Evolutionary conservation across 768 basidiomycete species (phyloP).

Genomic region (Trametes meyenii): DNA sequence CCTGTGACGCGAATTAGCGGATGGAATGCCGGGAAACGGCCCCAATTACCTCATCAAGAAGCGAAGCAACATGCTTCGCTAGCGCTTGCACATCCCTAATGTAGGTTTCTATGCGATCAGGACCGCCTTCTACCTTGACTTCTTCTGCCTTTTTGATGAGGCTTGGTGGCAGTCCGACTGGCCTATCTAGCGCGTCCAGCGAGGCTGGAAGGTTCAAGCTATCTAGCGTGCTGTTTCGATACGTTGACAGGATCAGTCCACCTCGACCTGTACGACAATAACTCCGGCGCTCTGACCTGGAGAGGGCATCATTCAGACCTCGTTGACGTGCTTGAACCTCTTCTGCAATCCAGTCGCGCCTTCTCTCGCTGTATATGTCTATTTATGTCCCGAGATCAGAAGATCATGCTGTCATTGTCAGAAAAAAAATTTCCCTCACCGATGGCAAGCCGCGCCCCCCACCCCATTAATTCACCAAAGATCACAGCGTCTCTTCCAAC

Average conservation of each 20-base stretch:
- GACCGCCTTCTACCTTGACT: conserved; percentile 78
- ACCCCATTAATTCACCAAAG: conserved; percentile 76
- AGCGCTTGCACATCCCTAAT: conserved; percentile 75
- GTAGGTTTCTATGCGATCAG: conserved; percentile 66
- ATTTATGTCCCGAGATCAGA: not conserved
- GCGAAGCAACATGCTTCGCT: conserved; percentile 56
- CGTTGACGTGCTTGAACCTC: conserved; percentile 63
- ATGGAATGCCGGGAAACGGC: not conserved
- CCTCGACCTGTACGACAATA: not conserved
- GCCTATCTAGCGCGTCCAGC: conserved; percentile 85
- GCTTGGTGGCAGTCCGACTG: conserved; percentile 87
- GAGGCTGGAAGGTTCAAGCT: conserved; percentile 80
- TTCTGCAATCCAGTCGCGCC: conserved; percentile 68
- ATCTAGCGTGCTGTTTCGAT: conserved; percentile 56
- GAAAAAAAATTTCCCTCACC: conserved; percentile 53
- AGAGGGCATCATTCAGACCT: conserved; percentile 60
- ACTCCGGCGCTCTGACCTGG: conserved; percentile 49
- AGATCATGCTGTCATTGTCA: not conserved
- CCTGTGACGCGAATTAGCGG: conserved; percentile 47
- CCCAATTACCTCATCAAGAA: conserved; percentile 75
- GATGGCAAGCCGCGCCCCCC: conserved; percentile 88
- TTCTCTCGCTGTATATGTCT: conserved; percentile 89
- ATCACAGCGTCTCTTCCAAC: conserved; percentile 59
- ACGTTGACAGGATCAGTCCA: not conserved
- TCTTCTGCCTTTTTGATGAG: conserved; percentile 85